Conservation (phyloP, 2,329 filamentous ascomycete species). For the Metarhizium robertsii region DNA sequence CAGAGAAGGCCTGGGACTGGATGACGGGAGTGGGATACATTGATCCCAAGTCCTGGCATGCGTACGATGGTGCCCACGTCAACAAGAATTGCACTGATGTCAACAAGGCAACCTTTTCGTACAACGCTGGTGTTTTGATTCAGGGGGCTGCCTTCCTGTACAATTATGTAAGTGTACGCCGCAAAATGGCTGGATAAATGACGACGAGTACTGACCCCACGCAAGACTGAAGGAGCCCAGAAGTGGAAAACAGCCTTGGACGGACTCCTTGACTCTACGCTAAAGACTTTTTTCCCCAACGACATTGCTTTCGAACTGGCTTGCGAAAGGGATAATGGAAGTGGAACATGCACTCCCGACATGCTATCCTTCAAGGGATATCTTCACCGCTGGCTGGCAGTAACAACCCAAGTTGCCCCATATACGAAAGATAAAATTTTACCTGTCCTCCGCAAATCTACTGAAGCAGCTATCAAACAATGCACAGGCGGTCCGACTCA, state of each 20-base stretch:
- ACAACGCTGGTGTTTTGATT: conserved; percentile 53
- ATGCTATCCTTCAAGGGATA: conserved; percentile 67
- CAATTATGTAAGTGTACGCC: conserved; percentile 39
- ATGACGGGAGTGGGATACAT: conserved; percentile 45
- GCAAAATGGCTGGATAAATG: too few species aligned
- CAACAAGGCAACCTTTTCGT: conserved; percentile 56
- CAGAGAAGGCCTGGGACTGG: conserved; percentile 55
- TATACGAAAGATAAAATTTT: conserved; percentile 44
- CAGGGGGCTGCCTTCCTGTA: conserved; percentile 61
- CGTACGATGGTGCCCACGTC: conserved; percentile 55
- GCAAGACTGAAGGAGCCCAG: conserved; percentile 38
- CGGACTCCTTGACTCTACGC: conserved; percentile 40
- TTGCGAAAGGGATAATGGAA: conserved; percentile 51
- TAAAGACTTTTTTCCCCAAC: conserved; percentile 44
- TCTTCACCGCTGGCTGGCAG: conserved; percentile 55
- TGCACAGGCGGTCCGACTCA: conserved; percentile 52
- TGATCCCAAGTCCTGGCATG: conserved; percentile 47
- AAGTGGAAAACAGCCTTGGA: conserved; percentile 48
- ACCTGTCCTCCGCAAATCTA: conserved; percentile 47
- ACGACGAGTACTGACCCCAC: conserved; percentile 8
- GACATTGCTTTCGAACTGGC: conserved; percentile 55
- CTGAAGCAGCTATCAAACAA: conserved; percentile 48
- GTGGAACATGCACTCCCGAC: conserved; percentile 56
- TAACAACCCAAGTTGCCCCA: conserved; percentile 53
- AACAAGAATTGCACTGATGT: conserved; percentile 49